phyloP scores from a whole-genome alignment of 495 filamentous ascomycete genomes.

The Astrocystis sublimbata region DNA sequence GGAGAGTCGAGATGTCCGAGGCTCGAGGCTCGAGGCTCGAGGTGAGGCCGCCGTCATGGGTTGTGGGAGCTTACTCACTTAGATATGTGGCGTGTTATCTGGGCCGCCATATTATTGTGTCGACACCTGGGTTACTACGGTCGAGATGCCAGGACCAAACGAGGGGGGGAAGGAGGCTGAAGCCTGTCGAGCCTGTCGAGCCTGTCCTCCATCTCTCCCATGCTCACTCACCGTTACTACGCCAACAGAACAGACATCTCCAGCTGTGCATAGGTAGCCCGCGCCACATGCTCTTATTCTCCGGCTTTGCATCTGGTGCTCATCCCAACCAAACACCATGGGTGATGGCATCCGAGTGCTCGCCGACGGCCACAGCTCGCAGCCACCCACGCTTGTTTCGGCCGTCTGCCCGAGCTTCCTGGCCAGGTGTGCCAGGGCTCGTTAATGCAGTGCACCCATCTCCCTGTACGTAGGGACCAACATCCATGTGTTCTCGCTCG shows the following conservation, averaged over 20 bases:
- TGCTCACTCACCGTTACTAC: no score
- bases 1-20: not conserved
- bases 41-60: not conserved
- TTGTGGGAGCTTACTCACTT: not conserved
- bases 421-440: not conserved
- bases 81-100: no score
- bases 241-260: no score
- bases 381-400: not conserved
- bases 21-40: no score
- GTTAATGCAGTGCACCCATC: not conserved
- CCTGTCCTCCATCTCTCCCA: no score
- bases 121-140: no score
- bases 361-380: not conserved
- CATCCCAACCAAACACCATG: conserved; percentile 23
- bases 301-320: conserved; percentile 18
- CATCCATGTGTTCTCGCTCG: not conserved
- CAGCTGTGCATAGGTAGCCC: no score
- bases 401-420: not conserved
- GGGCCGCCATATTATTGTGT: no score
- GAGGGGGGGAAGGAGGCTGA: no score
- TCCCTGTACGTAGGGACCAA: not conserved
- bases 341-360: conserved; percentile 16
- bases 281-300: not conserved
- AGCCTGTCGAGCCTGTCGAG: no score
- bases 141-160: no score